Evolutionary conservation across 1,139 yeast genomes (phyloP).

Genomic region (Debaryomyces psychrophilus): DNA sequence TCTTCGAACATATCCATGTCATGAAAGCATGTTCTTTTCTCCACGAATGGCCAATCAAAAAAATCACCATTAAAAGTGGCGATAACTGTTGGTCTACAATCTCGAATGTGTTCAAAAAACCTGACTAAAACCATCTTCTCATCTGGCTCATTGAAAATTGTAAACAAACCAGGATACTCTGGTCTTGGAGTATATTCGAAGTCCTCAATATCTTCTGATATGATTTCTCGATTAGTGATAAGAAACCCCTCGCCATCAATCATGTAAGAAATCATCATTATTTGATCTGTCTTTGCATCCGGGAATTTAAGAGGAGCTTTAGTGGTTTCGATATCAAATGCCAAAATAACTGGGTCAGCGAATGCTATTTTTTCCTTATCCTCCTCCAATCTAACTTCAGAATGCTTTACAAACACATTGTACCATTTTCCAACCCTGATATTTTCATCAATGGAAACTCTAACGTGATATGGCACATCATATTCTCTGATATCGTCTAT

Average conservation of each 20-base stretch:
- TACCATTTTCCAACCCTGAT: constrained; percentile 97
- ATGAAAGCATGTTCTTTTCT: constrained; percentile 78
- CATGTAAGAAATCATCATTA: constrained; percentile 99
- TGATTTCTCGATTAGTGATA: constrained; percentile 92
- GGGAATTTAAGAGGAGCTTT: constrained; percentile 97
- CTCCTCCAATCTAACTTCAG: constrained; percentile 59
- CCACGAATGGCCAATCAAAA: constrained; percentile 99
- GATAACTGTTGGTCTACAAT: constrained; percentile 87
- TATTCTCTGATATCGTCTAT: constrained; percentile 87
- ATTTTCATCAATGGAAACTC: constrained; percentile 87
- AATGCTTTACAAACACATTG: constrained; percentile 66
- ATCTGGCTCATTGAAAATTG: constrained; percentile 86
- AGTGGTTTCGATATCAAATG: constrained; percentile 97
- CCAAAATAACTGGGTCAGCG: constrained; percentile 96
- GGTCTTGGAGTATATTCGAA: constrained; percentile 98
- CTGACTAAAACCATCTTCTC: constrained; percentile 74
- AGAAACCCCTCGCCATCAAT: constrained; percentile 96
- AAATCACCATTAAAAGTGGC: constrained; percentile 98
- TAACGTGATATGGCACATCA: constrained; percentile 95
- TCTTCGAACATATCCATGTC: constrained; percentile 90
- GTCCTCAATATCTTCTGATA: constrained; percentile 92
- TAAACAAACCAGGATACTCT: constrained; percentile 88
- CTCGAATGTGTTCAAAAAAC: constrained; percentile 90
- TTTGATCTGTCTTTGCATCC: constrained; percentile 86
- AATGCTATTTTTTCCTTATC: constrained; percentile 81